Percentiles rank a stretch among this genome's conserved stretches.
phyloP scores from a whole-genome alignment of 2,329 filamentous ascomycete genomes.

The Fusarium brevicatenulatum region DNA sequence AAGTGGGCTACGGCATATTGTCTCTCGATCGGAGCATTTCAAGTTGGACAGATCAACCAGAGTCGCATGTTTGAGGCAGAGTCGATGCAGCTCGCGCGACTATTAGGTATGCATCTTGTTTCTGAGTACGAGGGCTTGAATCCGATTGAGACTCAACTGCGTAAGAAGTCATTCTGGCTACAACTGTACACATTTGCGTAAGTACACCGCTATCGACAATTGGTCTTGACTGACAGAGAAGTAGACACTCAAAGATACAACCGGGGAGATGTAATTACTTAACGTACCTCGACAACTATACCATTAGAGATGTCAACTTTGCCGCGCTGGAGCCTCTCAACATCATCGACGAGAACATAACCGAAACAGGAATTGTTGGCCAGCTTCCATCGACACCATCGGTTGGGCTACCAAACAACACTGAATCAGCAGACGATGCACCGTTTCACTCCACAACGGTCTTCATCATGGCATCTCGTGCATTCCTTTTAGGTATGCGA shows the following conservation, averaged over 20 bases:
- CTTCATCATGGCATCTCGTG: not conserved
- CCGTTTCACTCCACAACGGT: not conserved
- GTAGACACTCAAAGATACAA: not conserved
- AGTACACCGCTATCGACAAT: fast-evolving
- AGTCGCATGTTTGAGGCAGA: not conserved
- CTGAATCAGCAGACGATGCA: not conserved
- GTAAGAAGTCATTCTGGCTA: slow-evolving; percentile 3
- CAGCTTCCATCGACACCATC: not conserved
- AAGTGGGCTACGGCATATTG: not conserved
- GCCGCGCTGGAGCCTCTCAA: not conserved
- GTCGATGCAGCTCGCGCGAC: not conserved
- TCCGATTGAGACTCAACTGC: not conserved
- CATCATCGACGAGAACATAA: not conserved
- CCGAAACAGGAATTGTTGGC: not conserved
- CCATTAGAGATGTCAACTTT: not conserved
- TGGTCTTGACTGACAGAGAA: fast-evolving
- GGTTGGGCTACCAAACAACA: not conserved
- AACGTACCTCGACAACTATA: not conserved
- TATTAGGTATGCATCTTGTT: not conserved
- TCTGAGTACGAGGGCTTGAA: not conserved
- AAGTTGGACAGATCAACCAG: not conserved
- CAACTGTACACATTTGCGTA: not conserved
- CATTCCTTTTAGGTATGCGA: not conserved
- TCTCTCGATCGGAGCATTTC: not conserved
- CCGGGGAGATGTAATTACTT: not conserved